A percentile compares a stretch with the other conserved stretches of the same genome.
These are phyloP conservation scores for Lathyrus oleraceus DNA, from an alignment of 306 rosid genomes.

Conservation along the genomic window DNA sequence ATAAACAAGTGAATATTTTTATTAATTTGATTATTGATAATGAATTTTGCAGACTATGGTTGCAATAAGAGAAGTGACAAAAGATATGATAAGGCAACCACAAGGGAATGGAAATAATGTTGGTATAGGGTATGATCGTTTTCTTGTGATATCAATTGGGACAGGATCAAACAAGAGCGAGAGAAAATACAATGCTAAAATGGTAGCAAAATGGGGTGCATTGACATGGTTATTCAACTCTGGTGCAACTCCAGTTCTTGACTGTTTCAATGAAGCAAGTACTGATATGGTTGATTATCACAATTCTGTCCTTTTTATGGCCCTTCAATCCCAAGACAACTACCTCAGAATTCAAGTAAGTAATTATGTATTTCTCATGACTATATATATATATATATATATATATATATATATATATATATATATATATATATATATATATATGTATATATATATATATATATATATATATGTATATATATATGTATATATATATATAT, in stretches of 20 bases:
- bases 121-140: conserved; percentile 37
- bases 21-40: neutral
- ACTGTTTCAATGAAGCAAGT: too few species aligned
- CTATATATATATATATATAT: too few species aligned
- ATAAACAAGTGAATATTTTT: too few species aligned
- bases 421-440: too few species aligned
- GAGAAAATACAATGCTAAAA: conserved; percentile 24
- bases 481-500: too few species aligned
- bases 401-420: too few species aligned
- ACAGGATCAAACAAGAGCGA: conserved; percentile 49
- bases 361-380: neutral
- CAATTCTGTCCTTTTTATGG: neutral
- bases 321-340: conserved; percentile 38
- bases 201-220: too few species aligned
- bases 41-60: conserved; percentile 42
- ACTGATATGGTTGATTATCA: too few species aligned
- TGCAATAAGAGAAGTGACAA: conserved; percentile 53
- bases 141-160: conserved; percentile 51
- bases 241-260: too few species aligned
- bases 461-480: too few species aligned
- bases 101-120: neutral
- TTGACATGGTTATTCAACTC: too few species aligned
- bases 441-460: too few species aligned
- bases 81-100: conserved; percentile 34
- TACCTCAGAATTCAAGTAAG: conserved; percentile 52